These are phyloP conservation scores for Parachlorella kessleri DNA, from an alignment of 139 green algal species.

Conservation along the genomic window DNA sequence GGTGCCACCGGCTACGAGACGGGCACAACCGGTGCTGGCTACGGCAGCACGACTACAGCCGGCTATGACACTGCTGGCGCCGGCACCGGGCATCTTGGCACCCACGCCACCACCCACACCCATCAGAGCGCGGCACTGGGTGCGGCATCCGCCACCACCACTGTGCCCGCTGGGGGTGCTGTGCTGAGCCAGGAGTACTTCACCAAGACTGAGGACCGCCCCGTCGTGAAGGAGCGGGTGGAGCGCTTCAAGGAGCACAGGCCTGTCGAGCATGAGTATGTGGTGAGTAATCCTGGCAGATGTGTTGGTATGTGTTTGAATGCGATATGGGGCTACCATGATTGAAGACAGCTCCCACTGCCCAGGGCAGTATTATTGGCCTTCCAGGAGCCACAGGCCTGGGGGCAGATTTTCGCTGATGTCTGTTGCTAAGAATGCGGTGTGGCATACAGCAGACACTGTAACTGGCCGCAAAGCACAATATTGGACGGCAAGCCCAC, in stretches of 20 bases:
- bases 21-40: neutral
- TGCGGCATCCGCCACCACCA: neutral
- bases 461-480: too few relatives aligned
- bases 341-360: too few relatives aligned
- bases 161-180: neutral
- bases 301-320: neutral
- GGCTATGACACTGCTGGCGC: too few relatives aligned
- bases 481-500: too few relatives aligned
- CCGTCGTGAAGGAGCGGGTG: conserved; percentile 29
- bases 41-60: too few relatives aligned
- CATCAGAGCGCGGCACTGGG: neutral
- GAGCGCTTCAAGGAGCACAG: conserved; percentile 39
- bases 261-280: conserved; percentile 56
- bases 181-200: conserved; percentile 23
- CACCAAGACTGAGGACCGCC: conserved; percentile 47
- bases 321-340: neutral
- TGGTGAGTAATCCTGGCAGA: conserved; percentile 27
- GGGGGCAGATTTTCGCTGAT: too few relatives aligned
- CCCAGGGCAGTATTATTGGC: too few relatives aligned
- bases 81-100: too few relatives aligned
- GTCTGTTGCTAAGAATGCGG: too few relatives aligned
- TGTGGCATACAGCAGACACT: too few relatives aligned
- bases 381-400: too few relatives aligned
- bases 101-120: neutral
- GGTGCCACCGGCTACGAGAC: conserved; percentile 1